phyloP scores from a whole-genome alignment of 179 eudicot species.

The Silene coronaria region DNA sequence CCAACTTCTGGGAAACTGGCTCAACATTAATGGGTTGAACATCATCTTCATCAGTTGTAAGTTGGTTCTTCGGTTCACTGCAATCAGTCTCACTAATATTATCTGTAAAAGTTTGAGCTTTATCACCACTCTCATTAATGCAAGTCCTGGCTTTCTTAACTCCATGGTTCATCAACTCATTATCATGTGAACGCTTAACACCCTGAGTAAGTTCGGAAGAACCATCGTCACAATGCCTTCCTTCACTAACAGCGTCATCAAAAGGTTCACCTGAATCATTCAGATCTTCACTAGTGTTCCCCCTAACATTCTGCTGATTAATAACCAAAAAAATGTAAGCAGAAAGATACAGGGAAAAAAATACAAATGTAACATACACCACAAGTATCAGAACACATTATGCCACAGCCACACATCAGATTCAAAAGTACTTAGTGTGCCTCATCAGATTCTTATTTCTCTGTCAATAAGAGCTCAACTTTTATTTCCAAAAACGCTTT shows the following conservation, averaged over 20 bases:
- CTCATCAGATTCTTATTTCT: not conserved
- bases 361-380: not conserved
- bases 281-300: slow-evolving; percentile 23
- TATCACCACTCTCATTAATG: slow-evolving; percentile 36
- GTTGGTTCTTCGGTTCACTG: slow-evolving; percentile 17
- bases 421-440: not conserved
- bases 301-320: slow-evolving; percentile 35
- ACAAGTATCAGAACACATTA: not conserved
- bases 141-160: slow-evolving; percentile 38
- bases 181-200: slow-evolving; percentile 40
- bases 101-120: slow-evolving; percentile 24
- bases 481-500: not conserved
- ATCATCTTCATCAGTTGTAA: slow-evolving; percentile 25
- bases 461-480: not conserved
- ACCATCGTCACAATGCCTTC: slow-evolving; percentile 20
- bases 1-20: slow-evolving; percentile 3
- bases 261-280: slow-evolving; percentile 23
- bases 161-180: slow-evolving; percentile 33
- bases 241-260: slow-evolving; percentile 21
- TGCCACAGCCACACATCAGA: not conserved
- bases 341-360: not conserved
- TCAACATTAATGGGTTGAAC: slow-evolving; percentile 18
- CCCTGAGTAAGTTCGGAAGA: slow-evolving; percentile 36
- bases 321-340: slow-evolving; percentile 1
- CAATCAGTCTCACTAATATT: slow-evolving; percentile 13